A percentile compares a stretch with the other conserved stretches of the same genome.
Conservation (phyloP, 768 basidiomycete genomes). For the Suillus luteus region DNA sequence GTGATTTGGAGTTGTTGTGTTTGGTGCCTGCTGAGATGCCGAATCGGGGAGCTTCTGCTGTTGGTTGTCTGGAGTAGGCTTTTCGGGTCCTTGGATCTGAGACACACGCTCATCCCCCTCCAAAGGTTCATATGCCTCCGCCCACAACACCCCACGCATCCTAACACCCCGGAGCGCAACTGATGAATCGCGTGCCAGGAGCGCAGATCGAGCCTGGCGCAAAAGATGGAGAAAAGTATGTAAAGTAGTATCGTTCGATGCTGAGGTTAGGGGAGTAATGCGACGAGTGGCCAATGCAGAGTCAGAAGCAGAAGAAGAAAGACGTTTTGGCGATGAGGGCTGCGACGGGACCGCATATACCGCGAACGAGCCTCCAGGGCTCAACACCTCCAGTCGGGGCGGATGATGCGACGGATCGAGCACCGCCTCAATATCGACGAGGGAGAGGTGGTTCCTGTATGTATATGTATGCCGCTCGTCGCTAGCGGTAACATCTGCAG, state of each 20-base stretch:
- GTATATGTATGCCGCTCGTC: constrained; percentile 44
- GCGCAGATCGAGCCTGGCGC: constrained; percentile 1
- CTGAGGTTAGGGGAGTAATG: neutral
- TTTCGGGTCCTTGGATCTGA: neutral
- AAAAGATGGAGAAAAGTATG: constrained; percentile 6
- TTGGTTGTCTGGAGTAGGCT: too few relatives aligned
- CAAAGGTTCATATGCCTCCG: neutral
- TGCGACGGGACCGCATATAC: constrained; percentile 60
- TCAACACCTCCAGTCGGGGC: constrained; percentile 64
- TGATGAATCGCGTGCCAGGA: constrained; percentile 1
- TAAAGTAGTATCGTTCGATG: neutral
- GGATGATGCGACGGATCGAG: constrained; percentile 35
- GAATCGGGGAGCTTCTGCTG: neutral
- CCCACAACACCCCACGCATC: constrained; percentile 8
- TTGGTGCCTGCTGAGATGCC: neutral
- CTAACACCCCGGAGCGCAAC: constrained; percentile 7
- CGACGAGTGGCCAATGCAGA: neutral
- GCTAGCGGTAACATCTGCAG: neutral
- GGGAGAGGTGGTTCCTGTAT: constrained; percentile 66
- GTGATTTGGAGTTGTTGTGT: neutral
- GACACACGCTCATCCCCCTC: neutral
- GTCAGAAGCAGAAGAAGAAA: constrained; percentile 5
- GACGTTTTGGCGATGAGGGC: neutral
- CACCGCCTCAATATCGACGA: constrained; percentile 79
- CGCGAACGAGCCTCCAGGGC: constrained; percentile 77